A percentile compares a stretch with the other conserved stretches of the same genome.
Evolutionary conservation across 2,329 filamentous ascomycete genomes (phyloP).

Genomic region (Neophaeococcomyces mojaviensis): DNA sequence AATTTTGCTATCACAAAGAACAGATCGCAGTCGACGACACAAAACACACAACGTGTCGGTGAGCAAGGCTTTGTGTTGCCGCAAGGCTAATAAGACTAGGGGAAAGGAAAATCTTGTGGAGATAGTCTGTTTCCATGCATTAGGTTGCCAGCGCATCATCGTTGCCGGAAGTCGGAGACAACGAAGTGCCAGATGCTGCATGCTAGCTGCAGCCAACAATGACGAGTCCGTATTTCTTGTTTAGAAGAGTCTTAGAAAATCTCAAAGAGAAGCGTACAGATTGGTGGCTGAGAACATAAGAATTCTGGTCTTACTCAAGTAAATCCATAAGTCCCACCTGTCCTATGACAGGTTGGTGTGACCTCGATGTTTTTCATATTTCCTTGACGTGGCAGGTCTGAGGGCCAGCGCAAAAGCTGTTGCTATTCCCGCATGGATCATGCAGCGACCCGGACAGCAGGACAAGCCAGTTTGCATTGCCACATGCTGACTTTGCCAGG

Average conservation of each 20-base stretch:
- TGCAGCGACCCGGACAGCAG: conserved; percentile 2
- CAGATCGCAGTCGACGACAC: background rate
- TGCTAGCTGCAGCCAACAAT: background rate
- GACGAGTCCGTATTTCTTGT: background rate
- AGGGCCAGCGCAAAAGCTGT: background rate
- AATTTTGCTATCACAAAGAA: background rate
- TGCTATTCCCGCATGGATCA: background rate
- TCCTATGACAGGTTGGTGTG: background rate
- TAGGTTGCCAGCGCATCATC: conserved; percentile 8
- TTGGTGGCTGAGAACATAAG: background rate
- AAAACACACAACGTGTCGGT: conserved; percentile 5
- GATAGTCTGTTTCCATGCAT: conserved; percentile 2
- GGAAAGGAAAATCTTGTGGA: background rate
- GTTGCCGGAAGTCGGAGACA: background rate
- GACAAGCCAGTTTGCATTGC: background rate
- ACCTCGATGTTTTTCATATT: background rate
- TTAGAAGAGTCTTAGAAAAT: too few relatives aligned
- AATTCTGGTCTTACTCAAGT: background rate
- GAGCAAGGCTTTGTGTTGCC: background rate
- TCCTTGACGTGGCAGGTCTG: background rate
- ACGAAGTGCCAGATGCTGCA: background rate
- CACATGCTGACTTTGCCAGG: conserved; percentile 1
- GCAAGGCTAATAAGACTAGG: background rate
- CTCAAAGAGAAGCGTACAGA: too few relatives aligned
- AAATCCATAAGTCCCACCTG: background rate